These are phyloP conservation scores for Carex littledalei DNA, from an alignment of 176 grass and related monocot genomes.

Conservation along the genomic window DNA sequence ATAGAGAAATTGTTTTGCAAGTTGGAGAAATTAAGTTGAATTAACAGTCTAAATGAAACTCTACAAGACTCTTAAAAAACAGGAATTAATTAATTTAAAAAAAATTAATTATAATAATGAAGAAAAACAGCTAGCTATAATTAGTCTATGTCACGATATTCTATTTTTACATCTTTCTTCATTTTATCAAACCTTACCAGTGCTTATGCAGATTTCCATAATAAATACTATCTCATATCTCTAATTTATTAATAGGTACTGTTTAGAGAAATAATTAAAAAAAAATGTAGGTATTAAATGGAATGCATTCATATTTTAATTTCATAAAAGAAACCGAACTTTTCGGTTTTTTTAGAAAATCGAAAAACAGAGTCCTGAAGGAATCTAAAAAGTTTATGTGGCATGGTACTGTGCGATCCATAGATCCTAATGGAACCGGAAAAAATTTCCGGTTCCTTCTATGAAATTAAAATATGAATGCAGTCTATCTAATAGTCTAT, in stretches of 20 bases:
- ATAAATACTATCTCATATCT: background rate
- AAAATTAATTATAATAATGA: background rate
- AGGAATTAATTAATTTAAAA: background rate
- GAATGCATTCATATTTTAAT: too few species aligned
- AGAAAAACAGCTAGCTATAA: background rate
- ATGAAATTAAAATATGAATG: too few species aligned
- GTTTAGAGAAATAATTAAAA: too few species aligned
- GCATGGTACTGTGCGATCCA: too few species aligned
- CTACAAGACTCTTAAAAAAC: background rate
- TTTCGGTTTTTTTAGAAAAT: too few species aligned
- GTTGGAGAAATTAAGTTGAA: background rate
- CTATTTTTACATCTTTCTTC: background rate
- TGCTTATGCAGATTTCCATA: background rate
- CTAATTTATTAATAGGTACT: background rate
- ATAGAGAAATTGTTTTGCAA: background rate
- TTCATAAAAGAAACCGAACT: too few species aligned
- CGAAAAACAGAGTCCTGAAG: too few species aligned
- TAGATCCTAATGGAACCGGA: too few species aligned
- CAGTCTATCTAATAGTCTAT: too few species aligned
- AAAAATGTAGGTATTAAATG: too few species aligned
- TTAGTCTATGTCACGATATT: constrained; percentile 13
- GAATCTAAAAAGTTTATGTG: too few species aligned
- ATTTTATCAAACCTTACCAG: background rate
- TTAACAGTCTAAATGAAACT: background rate
- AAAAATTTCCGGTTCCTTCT: too few species aligned